A percentile compares a stretch with the other conserved stretches of the same genome.
These are phyloP conservation scores for Tricholoma furcatifolium DNA, from an alignment of 768 basidiomycete species.

Conservation along the genomic window DNA sequence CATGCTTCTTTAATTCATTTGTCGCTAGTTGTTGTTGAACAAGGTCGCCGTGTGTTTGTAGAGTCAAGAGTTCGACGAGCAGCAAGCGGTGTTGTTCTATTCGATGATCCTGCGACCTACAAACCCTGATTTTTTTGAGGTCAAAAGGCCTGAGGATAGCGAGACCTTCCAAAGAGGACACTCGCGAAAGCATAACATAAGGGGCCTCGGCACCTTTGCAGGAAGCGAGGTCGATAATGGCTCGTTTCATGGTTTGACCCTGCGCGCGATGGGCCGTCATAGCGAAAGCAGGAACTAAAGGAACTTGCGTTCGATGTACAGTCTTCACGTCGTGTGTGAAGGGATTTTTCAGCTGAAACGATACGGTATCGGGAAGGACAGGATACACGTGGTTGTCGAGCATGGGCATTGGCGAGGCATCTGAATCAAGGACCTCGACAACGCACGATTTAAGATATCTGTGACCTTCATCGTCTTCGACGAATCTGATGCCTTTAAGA, in stretches of 20 bases:
- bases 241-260: background rate
- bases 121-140: conserved; percentile 4
- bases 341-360: conserved; percentile 1
- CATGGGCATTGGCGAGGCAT: background rate
- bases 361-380: background rate
- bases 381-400: background rate
- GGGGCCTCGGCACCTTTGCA: conserved; percentile 15
- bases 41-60: no score
- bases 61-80: no score
- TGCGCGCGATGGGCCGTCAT: background rate
- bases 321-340: background rate
- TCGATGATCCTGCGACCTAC: conserved; percentile 10
- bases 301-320: background rate
- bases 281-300: background rate
- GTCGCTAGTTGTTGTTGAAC: no score
- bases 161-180: conserved; percentile 25
- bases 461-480: background rate
- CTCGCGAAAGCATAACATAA: conserved; percentile 42
- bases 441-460: background rate
- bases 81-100: conserved; percentile 5
- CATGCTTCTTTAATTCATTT: no score
- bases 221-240: background rate
- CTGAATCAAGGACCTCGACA: background rate
- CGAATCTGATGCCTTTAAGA: conserved; percentile 18
- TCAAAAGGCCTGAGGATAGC: conserved; percentile 24